These are phyloP conservation scores for Podila verticillata DNA, from an alignment of 192 early-diverging fungal genomes.

Conservation along the genomic window DNA sequence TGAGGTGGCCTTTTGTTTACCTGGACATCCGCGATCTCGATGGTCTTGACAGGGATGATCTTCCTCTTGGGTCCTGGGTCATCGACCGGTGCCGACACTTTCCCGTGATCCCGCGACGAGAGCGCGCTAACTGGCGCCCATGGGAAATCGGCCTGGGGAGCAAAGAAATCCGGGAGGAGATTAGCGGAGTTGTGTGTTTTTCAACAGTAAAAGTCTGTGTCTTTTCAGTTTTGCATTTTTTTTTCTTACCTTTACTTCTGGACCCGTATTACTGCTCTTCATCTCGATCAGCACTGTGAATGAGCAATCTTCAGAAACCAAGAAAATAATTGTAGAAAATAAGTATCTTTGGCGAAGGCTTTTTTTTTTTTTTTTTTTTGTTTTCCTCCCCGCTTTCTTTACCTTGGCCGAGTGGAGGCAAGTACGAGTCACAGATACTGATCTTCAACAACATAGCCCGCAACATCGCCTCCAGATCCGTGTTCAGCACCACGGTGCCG, in stretches of 20 bases:
- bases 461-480: conserved; percentile 28
- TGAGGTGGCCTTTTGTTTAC: conserved; percentile 12
- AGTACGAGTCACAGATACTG: conserved; percentile 11
- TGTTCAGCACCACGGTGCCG: conserved; percentile 5
- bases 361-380: no score
- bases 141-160: conserved; percentile 26
- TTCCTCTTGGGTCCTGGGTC: conserved; percentile 4
- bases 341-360: background rate
- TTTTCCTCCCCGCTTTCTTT: background rate
- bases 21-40: conserved; percentile 34
- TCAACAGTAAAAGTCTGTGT: background rate
- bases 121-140: conserved; percentile 31
- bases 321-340: background rate
- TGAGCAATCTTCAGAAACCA: conserved; percentile 12
- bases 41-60: conserved; percentile 46
- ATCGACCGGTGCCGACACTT: conserved; percentile 7
- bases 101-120: conserved; percentile 1
- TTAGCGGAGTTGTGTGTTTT: background rate
- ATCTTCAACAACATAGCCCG: conserved; percentile 34
- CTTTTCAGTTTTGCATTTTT: background rate
- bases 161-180: background rate
- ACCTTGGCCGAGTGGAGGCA: conserved; percentile 18
- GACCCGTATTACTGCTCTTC: conserved; percentile 8
- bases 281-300: conserved; percentile 41
- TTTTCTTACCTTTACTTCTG: conserved; percentile 29